Evolutionary conservation across 2,329 filamentous ascomycete genomes (phyloP).

Genomic region (Penicillium sp.): DNA sequence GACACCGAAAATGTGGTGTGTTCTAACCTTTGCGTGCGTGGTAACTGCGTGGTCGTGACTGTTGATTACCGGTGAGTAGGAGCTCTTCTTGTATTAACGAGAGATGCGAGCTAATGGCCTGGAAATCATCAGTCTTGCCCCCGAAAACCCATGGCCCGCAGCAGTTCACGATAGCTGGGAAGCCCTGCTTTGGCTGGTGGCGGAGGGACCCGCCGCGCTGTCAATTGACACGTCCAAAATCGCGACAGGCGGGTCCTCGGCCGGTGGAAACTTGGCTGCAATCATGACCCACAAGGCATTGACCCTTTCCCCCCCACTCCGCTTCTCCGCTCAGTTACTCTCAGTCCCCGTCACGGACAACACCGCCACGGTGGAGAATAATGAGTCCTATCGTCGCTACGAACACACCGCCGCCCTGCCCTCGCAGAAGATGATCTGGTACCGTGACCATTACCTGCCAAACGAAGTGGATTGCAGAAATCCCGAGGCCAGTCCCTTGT

Average conservation of each 20-base stretch:
- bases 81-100: background rate
- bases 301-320: constrained; percentile 38
- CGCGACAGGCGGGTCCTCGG: constrained; percentile 54
- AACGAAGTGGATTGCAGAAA: constrained; percentile 47
- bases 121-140: constrained; percentile 49
- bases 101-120: background rate
- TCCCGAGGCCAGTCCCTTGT: constrained; percentile 57
- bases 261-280: constrained; percentile 55
- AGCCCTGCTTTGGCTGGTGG: constrained; percentile 51
- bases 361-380: constrained; percentile 50
- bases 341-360: constrained; percentile 62
- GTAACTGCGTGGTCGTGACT: constrained; percentile 55
- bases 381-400: constrained; percentile 53
- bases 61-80: constrained; percentile 55
- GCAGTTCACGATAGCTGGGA: constrained; percentile 61
- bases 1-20: constrained; percentile 60
- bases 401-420: constrained; percentile 55
- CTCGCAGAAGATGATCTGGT: constrained; percentile 62
- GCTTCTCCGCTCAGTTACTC: constrained; percentile 53
- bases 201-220: constrained; percentile 37
- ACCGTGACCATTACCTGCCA: constrained; percentile 59
- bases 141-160: constrained; percentile 58
- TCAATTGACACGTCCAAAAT: constrained; percentile 47
- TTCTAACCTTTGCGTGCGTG: constrained; percentile 54
- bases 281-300: constrained; percentile 55